Base-by-base conservation (phyloP, 495 filamentous ascomycete genomes). In the Penicillium verhagenii region DNA sequence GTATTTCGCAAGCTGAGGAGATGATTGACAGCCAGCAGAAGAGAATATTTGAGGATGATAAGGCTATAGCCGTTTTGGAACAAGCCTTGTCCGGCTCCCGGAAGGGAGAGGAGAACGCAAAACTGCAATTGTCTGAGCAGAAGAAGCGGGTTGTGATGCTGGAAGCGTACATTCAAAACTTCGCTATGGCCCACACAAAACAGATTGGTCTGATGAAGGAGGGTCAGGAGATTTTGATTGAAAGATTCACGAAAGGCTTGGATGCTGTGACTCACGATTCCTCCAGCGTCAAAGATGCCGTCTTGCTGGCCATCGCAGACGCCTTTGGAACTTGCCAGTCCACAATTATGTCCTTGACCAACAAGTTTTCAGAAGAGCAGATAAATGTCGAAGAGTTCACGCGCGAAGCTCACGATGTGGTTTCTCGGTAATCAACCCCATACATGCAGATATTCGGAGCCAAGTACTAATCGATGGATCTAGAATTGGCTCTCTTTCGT, bases 161-260 rank as follows among this genome's bases (percentile, higher is more conserved):
- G 2, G 73, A 76, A 24, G 48, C 55, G 8, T 74, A 69, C 38
- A 73, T 76, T 19, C 68, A 69, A 39, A 64, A 65, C 9, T 56
- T 54, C 29, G 63, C 71, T 31, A 57, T 50, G 10, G 45, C 26
- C 19, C 72, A 76, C 18, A 50, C 56, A 3, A 62, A 50, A 33
- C 63, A 63, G 29, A 43, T 74, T 1, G 47, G 38, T 13, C 25
- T 58, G 13, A 58, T 76, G 45, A 63, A 44, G 55, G 33, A 55
- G 3, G 61, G 63, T n/a, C 73, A 76, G 42, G 35, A 52, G 6
- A 56, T 55, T 10, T 53, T 73, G 13, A 28, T 59, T 3, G 58
- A 58, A 13, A 65, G 52, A 6, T 13, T 76, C 2, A 42, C 57
- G 2, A 51, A 53, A 0, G 58, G 47, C 0, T 59, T 68, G 7